Evolutionary conservation across 208 protist species (phyloP).

Genomic region (Borovskyia barvae): DNA sequence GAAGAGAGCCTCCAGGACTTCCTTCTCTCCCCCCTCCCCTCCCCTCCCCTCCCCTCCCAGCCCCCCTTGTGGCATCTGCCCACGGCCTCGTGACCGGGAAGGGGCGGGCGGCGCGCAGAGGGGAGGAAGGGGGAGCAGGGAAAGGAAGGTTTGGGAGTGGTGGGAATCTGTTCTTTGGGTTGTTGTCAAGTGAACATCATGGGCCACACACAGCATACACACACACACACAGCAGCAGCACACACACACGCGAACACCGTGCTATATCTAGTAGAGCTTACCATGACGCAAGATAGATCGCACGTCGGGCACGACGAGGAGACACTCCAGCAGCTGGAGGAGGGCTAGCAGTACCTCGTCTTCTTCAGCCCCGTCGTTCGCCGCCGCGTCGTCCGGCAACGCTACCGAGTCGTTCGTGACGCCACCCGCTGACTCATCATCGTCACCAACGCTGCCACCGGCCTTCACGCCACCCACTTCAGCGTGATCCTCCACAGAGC

Average conservation of each 20-base stretch:
- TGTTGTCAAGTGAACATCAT: no score
- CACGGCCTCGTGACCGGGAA: no score
- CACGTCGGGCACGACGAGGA: conserved; percentile 82
- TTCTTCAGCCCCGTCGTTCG: conserved; percentile 24
- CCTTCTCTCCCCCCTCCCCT: no score
- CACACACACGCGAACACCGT: background rate
- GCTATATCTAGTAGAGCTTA: conserved; percentile 33
- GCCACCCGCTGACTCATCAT: background rate
- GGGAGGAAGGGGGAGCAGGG: background rate
- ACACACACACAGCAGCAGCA: background rate
- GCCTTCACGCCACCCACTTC: background rate
- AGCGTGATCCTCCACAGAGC: background rate
- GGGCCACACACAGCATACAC: background rate
- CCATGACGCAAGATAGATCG: conserved; percentile 76
- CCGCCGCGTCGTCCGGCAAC: conserved; percentile 12
- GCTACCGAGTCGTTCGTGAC: conserved; percentile 1
- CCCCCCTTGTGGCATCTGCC: no score
- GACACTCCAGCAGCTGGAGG: conserved; percentile 72
- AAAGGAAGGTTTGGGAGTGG: no score
- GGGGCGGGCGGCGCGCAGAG: no score
- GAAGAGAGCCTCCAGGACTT: no score
- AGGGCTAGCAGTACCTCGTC: conserved; percentile 76
- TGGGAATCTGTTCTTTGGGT: no score
- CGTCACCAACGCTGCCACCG: no score
- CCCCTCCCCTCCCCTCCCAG: no score